Evolutionary conservation across 345 rosid species (phyloP).

Genomic region (Eucalyptus marginata): DNA sequence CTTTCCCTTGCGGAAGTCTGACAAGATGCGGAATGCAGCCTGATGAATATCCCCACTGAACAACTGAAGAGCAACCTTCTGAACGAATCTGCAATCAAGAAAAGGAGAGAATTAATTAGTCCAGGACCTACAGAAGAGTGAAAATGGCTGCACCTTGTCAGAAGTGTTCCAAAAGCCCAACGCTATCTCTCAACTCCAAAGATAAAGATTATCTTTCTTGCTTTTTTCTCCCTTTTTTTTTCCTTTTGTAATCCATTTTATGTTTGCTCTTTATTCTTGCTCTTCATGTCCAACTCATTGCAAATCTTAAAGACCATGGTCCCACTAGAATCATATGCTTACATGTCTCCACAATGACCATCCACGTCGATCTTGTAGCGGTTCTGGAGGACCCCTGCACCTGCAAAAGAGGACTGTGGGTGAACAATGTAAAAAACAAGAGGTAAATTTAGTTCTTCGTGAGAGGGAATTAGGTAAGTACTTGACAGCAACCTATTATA

Average conservation of each 20-base stretch:
- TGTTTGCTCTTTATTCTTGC: not conserved
- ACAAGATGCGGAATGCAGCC: slow-evolving; percentile 71
- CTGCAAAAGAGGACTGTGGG: slow-evolving; percentile 11
- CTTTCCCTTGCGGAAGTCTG: slow-evolving; percentile 86
- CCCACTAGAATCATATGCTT: slow-evolving; percentile 3
- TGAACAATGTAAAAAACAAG: not conserved
- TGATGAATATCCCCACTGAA: slow-evolving; percentile 80
- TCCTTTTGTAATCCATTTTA: not conserved
- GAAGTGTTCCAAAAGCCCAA: not conserved
- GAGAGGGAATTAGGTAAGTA: not conserved
- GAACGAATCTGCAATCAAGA: slow-evolving; percentile 47
- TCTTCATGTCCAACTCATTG: not conserved
- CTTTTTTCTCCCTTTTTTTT: not conserved
- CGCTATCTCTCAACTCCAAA: not conserved
- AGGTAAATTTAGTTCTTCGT: not conserved
- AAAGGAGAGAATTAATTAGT: not conserved
- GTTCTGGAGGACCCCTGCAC: slow-evolving; percentile 39
- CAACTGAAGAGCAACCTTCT: slow-evolving; percentile 58
- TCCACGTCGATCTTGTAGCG: slow-evolving; percentile 64
- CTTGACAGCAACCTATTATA: not conserved
- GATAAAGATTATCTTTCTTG: not conserved
- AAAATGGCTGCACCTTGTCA: not conserved
- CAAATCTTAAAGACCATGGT: not conserved
- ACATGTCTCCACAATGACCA: slow-evolving; percentile 46
- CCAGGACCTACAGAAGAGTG: not conserved